Evolutionary conservation across 306 rosid genomes (phyloP).

Genomic region (Acacia confusa): DNA sequence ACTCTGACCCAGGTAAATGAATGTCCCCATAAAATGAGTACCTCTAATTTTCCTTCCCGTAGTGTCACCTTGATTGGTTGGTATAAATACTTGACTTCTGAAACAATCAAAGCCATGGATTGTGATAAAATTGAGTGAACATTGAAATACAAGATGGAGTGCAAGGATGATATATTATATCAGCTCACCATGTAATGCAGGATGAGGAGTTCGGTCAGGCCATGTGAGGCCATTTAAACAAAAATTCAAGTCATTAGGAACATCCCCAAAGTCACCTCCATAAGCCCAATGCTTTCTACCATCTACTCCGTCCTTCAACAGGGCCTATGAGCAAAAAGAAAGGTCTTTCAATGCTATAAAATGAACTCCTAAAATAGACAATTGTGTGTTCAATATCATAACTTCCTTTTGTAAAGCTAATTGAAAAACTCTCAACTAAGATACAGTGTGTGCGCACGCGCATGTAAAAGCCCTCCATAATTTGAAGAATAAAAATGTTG

Average conservation of each 20-base stretch:
- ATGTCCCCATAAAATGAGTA: constrained; percentile 28
- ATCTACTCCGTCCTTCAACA: constrained; percentile 53
- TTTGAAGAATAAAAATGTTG: background rate
- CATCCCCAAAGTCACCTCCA: constrained; percentile 96
- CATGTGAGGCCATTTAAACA: constrained; percentile 78
- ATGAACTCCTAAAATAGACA: background rate
- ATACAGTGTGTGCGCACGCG: background rate
- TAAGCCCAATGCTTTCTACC: constrained; percentile 88
- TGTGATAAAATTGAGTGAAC: background rate
- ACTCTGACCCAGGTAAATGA: constrained; percentile 7
- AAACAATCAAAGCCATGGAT: constrained; percentile 32
- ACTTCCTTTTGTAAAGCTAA: background rate
- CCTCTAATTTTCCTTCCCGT: constrained; percentile 61
- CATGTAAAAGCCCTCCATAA: background rate
- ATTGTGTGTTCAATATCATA: background rate
- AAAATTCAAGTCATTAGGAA: constrained; percentile 86
- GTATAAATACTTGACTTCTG: constrained; percentile 87
- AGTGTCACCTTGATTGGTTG: constrained; percentile 83
- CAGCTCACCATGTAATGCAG: constrained; percentile 75
- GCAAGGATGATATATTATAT: constrained; percentile 5
- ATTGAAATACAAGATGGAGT: background rate
- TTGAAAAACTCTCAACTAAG: background rate
- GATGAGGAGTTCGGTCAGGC: constrained; percentile 96
- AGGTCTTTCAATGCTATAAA: background rate
- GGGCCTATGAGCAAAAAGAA: constrained; percentile 48